Conservation (phyloP, 2,329 filamentous ascomycete genomes). For the Lachnellula hyalina region DNA sequence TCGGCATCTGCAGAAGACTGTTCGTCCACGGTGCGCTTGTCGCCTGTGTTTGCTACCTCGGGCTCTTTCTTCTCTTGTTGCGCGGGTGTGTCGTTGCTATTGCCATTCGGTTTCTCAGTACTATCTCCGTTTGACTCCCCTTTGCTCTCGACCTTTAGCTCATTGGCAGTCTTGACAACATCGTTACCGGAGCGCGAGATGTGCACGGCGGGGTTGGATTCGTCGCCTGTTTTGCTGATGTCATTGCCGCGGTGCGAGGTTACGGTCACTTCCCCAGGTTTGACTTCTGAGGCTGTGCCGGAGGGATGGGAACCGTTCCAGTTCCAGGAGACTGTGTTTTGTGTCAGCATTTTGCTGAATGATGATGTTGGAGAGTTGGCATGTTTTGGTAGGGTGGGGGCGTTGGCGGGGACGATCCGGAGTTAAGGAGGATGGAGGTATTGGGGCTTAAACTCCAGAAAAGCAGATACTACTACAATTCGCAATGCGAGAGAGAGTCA, state of each 20-base stretch:
- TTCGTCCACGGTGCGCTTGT: slow-evolving; percentile 27
- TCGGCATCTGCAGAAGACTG: slow-evolving; percentile 15
- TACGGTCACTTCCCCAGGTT: slow-evolving; percentile 54
- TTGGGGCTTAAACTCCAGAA: background rate
- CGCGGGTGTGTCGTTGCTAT: slow-evolving; percentile 7
- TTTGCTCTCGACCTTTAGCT: slow-evolving; percentile 51
- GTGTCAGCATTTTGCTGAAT: slow-evolving; percentile 1
- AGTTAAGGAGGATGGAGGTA: background rate
- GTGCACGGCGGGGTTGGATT: slow-evolving; percentile 55
- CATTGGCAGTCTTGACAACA: slow-evolving; percentile 57
- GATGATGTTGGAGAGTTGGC: background rate
- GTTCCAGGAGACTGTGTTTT: slow-evolving; percentile 53
- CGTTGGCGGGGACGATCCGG: background rate
- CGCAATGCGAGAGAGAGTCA: background rate
- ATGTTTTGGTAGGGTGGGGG: background rate
- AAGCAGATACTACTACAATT: background rate
- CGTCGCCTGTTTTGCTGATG: slow-evolving; percentile 57
- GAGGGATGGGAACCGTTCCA: slow-evolving; percentile 51
- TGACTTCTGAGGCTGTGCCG: slow-evolving; percentile 53
- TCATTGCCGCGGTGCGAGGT: slow-evolving; percentile 58
- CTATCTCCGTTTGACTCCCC: slow-evolving; percentile 25
- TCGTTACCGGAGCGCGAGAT: slow-evolving; percentile 56
- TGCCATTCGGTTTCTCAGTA: background rate
- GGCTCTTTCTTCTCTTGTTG: slow-evolving; percentile 30
- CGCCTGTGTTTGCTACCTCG: slow-evolving; percentile 20